phyloP scores from a whole-genome alignment of 1,284 basidiomycete species.

The Cutaneotrichosporon spelunceum region DNA sequence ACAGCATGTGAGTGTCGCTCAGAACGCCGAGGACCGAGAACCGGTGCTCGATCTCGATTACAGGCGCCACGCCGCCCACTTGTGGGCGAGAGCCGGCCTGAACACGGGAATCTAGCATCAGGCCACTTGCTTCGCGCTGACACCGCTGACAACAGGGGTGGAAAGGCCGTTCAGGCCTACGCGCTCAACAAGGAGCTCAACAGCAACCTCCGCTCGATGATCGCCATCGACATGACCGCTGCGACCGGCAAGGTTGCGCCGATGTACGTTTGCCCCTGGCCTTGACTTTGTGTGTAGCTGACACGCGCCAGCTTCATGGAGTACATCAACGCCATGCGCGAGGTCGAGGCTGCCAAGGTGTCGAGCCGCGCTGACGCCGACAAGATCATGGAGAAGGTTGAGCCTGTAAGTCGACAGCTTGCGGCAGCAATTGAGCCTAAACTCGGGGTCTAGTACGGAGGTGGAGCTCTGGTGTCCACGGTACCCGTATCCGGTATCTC shows the following conservation, averaged over 20 bases:
- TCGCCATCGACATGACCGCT: constrained; percentile 58
- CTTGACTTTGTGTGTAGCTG: background rate
- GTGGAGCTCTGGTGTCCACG: background rate
- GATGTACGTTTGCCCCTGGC: constrained; percentile 45
- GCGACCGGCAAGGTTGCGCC: constrained; percentile 55
- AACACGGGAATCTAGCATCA: too few species aligned
- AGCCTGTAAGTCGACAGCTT: constrained; percentile 52
- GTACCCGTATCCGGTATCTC: background rate
- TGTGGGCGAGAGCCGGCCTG: too few species aligned
- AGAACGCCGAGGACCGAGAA: background rate
- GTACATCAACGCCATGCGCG: constrained; percentile 56
- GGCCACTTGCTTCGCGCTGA: too few species aligned
- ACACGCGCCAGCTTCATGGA: constrained; percentile 41
- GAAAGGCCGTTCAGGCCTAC: constrained; percentile 57
- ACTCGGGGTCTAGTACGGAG: background rate
- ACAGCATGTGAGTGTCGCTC: constrained; percentile 54
- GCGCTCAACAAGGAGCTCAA: constrained; percentile 52
- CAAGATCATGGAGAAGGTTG: constrained; percentile 53
- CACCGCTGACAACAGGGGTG: constrained; percentile 50
- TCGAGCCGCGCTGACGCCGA: constrained; percentile 55
- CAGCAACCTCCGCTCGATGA: constrained; percentile 50
- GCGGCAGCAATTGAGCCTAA: background rate
- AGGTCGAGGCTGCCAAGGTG: constrained; percentile 53
- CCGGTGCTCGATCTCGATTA: too few species aligned
- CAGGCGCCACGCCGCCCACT: too few species aligned